phyloP scores from a whole-genome alignment of 768 basidiomycete genomes.

The Hygrophorus russula region DNA sequence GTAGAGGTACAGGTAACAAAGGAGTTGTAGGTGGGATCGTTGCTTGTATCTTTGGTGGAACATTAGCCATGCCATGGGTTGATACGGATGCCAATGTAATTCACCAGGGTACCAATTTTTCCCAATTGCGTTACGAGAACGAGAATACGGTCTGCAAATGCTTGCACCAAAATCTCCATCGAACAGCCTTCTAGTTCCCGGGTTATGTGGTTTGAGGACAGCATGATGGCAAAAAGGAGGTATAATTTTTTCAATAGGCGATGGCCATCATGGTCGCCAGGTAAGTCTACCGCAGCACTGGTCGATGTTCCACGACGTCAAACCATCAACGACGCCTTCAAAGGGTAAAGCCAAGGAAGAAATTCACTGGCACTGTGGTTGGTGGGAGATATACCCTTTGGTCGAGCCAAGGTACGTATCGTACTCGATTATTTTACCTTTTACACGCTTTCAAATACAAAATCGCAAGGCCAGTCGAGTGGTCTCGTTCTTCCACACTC shows the following conservation, averaged over 20 bases:
- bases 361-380: constrained; percentile 47
- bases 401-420: constrained; percentile 43
- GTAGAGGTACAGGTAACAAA: constrained; percentile 28
- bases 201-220: constrained; percentile 8
- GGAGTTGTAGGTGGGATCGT: constrained; percentile 55
- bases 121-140: constrained; percentile 87
- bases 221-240: neutral
- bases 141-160: constrained; percentile 68
- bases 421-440: constrained; percentile 1
- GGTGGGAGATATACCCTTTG: constrained; percentile 67
- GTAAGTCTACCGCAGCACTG: too few relatives aligned
- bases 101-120: constrained; percentile 82
- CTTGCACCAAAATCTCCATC: constrained; percentile 73
- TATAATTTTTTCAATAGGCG: neutral
- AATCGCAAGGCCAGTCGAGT: constrained; percentile 47
- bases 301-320: constrained; percentile 12
- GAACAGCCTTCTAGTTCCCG: constrained; percentile 39
- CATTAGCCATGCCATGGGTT: constrained; percentile 1
- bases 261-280: neutral
- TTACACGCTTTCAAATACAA: constrained; percentile 1
- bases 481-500: constrained; percentile 60
- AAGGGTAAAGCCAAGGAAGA: constrained; percentile 47
- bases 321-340: constrained; percentile 25
- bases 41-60: constrained; percentile 57
- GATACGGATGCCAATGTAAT: constrained; percentile 9